phyloP scores from a whole-genome alignment of 2,329 filamentous ascomycete genomes.

The Pseudogymnoascus sp. region DNA sequence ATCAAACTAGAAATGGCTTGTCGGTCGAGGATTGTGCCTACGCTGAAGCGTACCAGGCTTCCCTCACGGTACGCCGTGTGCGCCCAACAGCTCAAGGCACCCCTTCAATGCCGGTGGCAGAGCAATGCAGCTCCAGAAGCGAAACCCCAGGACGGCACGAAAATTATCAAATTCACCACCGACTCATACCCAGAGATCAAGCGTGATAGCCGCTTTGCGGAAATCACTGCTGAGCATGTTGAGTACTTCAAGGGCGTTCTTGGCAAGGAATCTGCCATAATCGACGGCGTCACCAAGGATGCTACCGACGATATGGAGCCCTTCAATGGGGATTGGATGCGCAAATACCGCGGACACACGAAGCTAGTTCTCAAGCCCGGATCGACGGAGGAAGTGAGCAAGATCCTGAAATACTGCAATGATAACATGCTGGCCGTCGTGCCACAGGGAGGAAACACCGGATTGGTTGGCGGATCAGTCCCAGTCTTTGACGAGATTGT shows the following conservation, averaged over 20 bases:
- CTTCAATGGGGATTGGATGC: conserved; percentile 98
- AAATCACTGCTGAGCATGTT: conserved; percentile 73
- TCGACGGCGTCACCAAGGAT: conserved; percentile 74
- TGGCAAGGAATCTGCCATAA: conserved; percentile 67
- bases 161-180: conserved; percentile 66
- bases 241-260: conserved; percentile 75
- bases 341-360: conserved; percentile 90
- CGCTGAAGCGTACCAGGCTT: background rate
- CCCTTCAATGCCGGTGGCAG: background rate
- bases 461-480: conserved; percentile 88
- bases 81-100: conserved; percentile 17
- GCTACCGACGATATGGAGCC: conserved; percentile 74
- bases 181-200: conserved; percentile 80
- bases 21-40: conserved; percentile 7
- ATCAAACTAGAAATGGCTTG: conserved; percentile 9
- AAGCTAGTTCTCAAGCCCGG: conserved; percentile 80
- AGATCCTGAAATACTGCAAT: conserved; percentile 91
- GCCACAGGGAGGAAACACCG: conserved; percentile 94
- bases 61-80: background rate
- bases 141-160: conserved; percentile 26
- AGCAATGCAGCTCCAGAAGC: conserved; percentile 25
- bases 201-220: conserved; percentile 67
- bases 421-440: conserved; percentile 86
- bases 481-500: conserved; percentile 98
- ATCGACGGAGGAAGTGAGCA: conserved; percentile 80